Base-by-base conservation (phyloP, 202 grass and related monocot genomes). In the Eragrostis tef region DNA sequence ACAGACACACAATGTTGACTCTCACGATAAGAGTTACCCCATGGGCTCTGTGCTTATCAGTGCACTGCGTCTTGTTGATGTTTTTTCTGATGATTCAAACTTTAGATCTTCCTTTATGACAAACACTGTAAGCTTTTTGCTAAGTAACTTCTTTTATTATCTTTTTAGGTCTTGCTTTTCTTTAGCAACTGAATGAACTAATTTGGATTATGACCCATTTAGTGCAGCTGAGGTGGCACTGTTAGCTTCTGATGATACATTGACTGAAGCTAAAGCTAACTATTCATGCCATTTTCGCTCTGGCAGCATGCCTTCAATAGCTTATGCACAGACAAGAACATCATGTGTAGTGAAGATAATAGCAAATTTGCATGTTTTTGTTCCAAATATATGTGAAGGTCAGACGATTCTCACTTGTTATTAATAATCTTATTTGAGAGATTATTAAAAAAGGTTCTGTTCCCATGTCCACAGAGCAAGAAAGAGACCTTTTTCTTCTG, bases 61-160 rank as follows among this genome's bases (percentile, higher is more conserved):
- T 80, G 92, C 92, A n/a, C 76, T 98, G 80, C 90, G 80, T 53
- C 77, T 98, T 59, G 90, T 93, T 86, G 95, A 98, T 69, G 93
- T 98, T 53, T 98, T 98, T 84, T 98, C 92, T 71, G 95, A 93
- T 64, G 95, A 98, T 84, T 98, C 95, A 76, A 98, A 98, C 64
- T 98, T 98, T 22, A 86, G 95, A 77, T 94, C 89, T 53, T 94
- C 89, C 56, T 91, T 98, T 86, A 93, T 98, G 91, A 88, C 87
- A 64, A 89, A 78, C 75, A 93, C 86, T 67, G 90, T 98, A 93
- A 85, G 85, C 60, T 84, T 81, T 77, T 72, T 49, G 43, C 81
- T 57, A 16, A 56, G 42, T 67, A 68, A 64, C 48, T 83, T 24
- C 21, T 75, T 71, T 21, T 20, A 6, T 44, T 75, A 27, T 13